Percentiles rank a stretch among this genome's conserved stretches.
Conservation (phyloP, 139 green algal species). For the Coelastrella sp. region DNA sequence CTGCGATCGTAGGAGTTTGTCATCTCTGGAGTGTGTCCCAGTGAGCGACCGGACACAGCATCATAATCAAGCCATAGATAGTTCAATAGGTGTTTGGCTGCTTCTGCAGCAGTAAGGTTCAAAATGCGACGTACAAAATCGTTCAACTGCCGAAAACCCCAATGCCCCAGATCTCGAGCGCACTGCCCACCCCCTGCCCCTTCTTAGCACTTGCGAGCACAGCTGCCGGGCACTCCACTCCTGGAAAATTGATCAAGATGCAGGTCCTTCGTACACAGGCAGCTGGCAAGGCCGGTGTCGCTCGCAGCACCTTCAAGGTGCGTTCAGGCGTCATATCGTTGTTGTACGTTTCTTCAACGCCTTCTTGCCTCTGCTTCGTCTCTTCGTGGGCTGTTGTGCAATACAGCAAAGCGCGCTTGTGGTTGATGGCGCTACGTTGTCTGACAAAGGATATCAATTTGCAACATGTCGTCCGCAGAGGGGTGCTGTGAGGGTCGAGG, state of each 20-base stretch:
- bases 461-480: not conserved
- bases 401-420: not conserved
- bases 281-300: not conserved
- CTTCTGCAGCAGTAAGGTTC: too few relatives aligned
- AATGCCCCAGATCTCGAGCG: not conserved
- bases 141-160: not conserved
- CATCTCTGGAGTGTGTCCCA: not conserved
- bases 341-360: too few relatives aligned
- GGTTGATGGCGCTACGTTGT: too few relatives aligned
- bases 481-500: slow-evolving; percentile 31
- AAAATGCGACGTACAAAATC: too few relatives aligned
- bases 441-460: too few relatives aligned
- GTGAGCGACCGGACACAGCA: not conserved
- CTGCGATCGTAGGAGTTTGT: not conserved
- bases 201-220: not conserved
- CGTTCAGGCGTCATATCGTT: too few relatives aligned
- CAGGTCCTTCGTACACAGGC: not conserved
- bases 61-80: too few relatives aligned
- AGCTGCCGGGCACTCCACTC: not conserved
- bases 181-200: not conserved
- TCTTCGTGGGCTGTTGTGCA: not conserved
- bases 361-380: not conserved
- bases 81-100: too few relatives aligned
- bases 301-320: slow-evolving; percentile 13
- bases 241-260: not conserved